A percentile compares a stretch with the other conserved stretches of the same genome.
phyloP scores from a whole-genome alignment of 371 early-diverging fungal species.

The Dinochytrium kinnereticum region DNA sequence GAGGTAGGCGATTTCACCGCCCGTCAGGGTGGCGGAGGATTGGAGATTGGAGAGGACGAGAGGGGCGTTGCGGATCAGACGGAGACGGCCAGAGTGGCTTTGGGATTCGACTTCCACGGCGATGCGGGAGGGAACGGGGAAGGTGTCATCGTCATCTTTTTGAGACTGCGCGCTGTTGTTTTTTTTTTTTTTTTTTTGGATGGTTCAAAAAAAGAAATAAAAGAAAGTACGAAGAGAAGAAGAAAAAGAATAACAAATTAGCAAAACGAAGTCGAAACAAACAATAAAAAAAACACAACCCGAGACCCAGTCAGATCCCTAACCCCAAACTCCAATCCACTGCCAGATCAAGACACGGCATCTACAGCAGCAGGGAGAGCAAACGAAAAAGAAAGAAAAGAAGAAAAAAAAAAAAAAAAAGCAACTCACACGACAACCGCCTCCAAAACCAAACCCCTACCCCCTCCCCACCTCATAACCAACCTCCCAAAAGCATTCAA shows the following conservation, averaged over 20 bases:
- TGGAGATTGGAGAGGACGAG: conserved; percentile 12
- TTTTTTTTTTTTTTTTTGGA: not conserved
- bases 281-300: no score
- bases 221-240: not conserved
- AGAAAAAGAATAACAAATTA: no score
- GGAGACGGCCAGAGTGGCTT: conserved; percentile 27
- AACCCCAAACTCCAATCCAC: no score
- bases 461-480: conserved; percentile 21
- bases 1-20: conserved; percentile 27
- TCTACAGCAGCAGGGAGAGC: no score
- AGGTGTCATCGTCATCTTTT: not conserved
- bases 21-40: not conserved
- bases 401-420: not conserved
- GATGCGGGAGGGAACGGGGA: conserved; percentile 36
- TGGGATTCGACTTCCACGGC: conserved; percentile 20
- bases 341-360: no score
- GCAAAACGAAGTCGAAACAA: no score
- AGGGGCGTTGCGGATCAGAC: conserved; percentile 28
- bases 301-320: no score
- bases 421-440: conserved; percentile 19
- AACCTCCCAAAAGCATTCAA: conserved; percentile 32
- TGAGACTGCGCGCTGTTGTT: conserved; percentile 23
- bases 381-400: conserved; percentile 2
- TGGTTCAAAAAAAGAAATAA: not conserved
- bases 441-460: conserved; percentile 27